A percentile compares a stretch with the other conserved stretches of the same genome.
Evolutionary conservation across 2,329 filamentous ascomycete species (phyloP).

Genomic region (Scytalidium sp.): DNA sequence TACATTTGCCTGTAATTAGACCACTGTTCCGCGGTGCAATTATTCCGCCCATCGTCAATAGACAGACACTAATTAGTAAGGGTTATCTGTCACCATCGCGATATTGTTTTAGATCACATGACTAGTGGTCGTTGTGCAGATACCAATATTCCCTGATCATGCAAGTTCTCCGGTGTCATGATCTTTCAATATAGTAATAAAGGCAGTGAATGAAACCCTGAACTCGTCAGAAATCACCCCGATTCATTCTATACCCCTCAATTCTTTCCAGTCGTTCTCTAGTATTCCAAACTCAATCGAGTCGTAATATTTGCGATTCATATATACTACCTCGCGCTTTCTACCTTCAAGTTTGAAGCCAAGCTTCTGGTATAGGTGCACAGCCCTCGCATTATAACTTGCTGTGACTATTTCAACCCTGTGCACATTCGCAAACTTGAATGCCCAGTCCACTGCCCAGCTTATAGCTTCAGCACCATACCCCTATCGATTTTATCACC

Average conservation of each 20-base stretch:
- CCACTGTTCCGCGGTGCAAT: no score
- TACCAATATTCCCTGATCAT: no score
- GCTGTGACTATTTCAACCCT: constrained; percentile 37
- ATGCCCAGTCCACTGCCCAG: constrained; percentile 46
- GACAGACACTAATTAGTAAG: no score
- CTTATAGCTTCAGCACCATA: constrained; percentile 45
- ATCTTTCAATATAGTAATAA: no score
- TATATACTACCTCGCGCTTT: constrained; percentile 38
- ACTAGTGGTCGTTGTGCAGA: no score
- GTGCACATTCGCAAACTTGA: constrained; percentile 41
- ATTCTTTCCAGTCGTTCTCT: constrained; percentile 34
- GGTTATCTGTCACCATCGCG: no score
- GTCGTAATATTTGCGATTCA: constrained; percentile 37
- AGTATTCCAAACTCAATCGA: constrained; percentile 33
- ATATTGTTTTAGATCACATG: no score
- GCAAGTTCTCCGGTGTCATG: no score
- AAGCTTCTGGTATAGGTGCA: constrained; percentile 39
- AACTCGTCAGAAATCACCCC: background rate
- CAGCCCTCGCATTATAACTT: constrained; percentile 39
- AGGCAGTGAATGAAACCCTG: no score
- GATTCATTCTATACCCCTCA: background rate
- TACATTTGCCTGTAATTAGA: no score
- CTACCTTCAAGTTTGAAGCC: constrained; percentile 44
- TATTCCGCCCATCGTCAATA: no score
- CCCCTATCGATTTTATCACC: constrained; percentile 21